A percentile compares a stretch with the other conserved stretches of the same genome.
These are phyloP conservation scores for Capsicum baccatum DNA, from an alignment of 257 asterid genomes.

Conservation along the genomic window DNA sequence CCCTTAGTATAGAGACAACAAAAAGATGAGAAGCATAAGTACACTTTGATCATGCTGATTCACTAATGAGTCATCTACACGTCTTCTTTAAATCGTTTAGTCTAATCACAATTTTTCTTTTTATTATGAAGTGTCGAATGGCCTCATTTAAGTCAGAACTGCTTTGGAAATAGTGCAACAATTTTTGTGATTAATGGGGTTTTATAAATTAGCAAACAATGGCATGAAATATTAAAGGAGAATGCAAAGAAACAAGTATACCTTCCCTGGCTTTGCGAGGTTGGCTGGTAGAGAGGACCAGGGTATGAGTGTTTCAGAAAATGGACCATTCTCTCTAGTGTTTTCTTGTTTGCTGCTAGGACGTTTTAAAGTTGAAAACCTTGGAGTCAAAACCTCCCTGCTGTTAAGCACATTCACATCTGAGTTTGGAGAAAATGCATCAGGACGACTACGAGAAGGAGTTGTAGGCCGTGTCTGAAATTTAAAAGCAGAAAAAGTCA, in stretches of 20 bases:
- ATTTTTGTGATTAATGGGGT: too few species aligned
- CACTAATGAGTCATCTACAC: background rate
- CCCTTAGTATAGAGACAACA: slow-evolving; percentile 46
- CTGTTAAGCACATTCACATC: slow-evolving; percentile 34
- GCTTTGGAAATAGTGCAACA: too few species aligned
- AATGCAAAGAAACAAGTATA: slow-evolving; percentile 25
- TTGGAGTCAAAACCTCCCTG: slow-evolving; percentile 34
- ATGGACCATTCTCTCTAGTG: slow-evolving; percentile 43
- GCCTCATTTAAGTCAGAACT: too few species aligned
- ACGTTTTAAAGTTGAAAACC: slow-evolving; percentile 41
- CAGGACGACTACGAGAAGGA: slow-evolving; percentile 46
- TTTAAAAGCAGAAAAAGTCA: background rate
- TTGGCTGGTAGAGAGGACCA: slow-evolving; percentile 77
- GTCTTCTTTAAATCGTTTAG: background rate
- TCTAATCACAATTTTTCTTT: background rate
- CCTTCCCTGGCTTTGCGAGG: slow-evolving; percentile 79
- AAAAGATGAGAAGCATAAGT: background rate
- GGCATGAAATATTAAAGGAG: background rate
- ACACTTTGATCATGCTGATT: background rate
- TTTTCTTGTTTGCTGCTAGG: slow-evolving; percentile 52
- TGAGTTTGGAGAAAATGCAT: slow-evolving; percentile 42
- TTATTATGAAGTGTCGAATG: background rate
- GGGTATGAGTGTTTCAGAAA: slow-evolving; percentile 52
- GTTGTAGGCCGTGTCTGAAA: slow-evolving; percentile 58
- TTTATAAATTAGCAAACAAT: background rate